Evolutionary conservation across 805 yeast genomes (phyloP).

Genomic region (Metschnikowia aberdeeniae): DNA sequence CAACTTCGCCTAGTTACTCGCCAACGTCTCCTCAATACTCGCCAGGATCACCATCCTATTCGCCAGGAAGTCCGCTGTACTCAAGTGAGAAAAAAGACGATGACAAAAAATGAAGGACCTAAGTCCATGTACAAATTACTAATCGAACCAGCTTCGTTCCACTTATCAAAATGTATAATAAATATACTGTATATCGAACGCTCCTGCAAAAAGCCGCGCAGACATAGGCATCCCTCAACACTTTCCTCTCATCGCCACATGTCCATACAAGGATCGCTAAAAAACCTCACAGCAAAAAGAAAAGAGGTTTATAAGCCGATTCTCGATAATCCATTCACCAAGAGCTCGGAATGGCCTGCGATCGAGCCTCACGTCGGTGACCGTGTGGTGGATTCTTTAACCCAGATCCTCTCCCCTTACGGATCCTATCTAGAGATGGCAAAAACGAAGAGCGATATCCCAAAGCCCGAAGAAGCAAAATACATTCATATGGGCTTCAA

Average conservation of each 20-base stretch:
- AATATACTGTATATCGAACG: not conserved
- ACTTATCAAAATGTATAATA: conserved; percentile 1
- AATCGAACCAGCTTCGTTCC: conserved; percentile 5
- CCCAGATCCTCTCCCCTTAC: conserved; percentile 15
- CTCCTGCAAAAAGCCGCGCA: conserved; percentile 2
- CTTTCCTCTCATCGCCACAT: not conserved
- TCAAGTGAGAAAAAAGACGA: conserved; percentile 20
- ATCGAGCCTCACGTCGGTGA: conserved; percentile 7
- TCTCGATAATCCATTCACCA: conserved; percentile 59
- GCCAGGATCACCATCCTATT: conserved; percentile 44
- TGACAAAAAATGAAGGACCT: conserved; percentile 11
- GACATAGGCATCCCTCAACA: not conserved
- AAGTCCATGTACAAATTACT: conserved; percentile 7
- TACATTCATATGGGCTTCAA: conserved; percentile 50
- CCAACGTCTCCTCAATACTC: conserved; percentile 22
- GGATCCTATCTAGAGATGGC: conserved; percentile 12
- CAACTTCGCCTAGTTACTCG: conserved; percentile 21
- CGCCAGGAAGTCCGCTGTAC: conserved; percentile 52
- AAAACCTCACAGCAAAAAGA: conserved; percentile 46
- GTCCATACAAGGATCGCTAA: conserved; percentile 34
- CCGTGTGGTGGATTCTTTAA: conserved; percentile 12
- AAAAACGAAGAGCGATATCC: conserved; percentile 2
- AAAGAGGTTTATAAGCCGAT: conserved; percentile 62
- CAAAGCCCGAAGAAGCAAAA: conserved; percentile 22
- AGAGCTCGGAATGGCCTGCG: conserved; percentile 20